These are phyloP conservation scores for Colletotrichum aenigma DNA, from an alignment of 2,329 filamentous ascomycete species.

Conservation along the genomic window DNA sequence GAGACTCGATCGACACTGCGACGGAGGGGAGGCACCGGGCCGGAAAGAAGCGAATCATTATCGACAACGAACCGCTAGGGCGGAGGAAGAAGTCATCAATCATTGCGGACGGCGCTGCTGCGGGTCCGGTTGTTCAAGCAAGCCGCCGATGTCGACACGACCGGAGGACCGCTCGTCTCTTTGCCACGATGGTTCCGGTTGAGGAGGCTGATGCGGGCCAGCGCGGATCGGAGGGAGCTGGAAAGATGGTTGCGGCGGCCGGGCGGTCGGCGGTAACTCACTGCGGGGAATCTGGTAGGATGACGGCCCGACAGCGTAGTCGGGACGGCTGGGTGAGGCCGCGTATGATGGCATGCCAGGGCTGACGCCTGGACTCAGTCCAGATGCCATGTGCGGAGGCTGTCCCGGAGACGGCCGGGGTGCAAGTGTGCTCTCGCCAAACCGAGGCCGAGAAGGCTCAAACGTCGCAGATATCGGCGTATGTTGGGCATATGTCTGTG, in stretches of 20 bases:
- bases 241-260: conserved; percentile 37
- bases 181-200: conserved; percentile 33
- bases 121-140: conserved; percentile 61
- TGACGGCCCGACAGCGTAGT: conserved; percentile 47
- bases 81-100: conserved; percentile 5
- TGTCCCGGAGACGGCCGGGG: conserved; percentile 32
- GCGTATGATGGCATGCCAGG: conserved; percentile 50
- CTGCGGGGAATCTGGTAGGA: conserved; percentile 60
- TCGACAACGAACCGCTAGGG: conserved; percentile 12
- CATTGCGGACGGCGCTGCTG: conserved; percentile 32
- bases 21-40: neutral
- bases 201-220: conserved; percentile 33
- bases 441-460: conserved; percentile 47
- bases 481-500: conserved; percentile 43
- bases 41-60: conserved; percentile 10
- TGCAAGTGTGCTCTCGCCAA: conserved; percentile 36
- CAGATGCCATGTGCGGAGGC: conserved; percentile 37
- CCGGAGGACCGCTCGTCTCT: conserved; percentile 55
- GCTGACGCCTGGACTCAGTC: conserved; percentile 45
- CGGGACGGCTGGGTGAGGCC: conserved; percentile 46
- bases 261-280: conserved; percentile 44
- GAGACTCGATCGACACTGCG: neutral
- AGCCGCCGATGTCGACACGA: conserved; percentile 65
- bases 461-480: conserved; percentile 53
- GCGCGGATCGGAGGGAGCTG: conserved; percentile 55